phyloP scores from a whole-genome alignment of 2,329 filamentous ascomycete species.

The Colletotrichum acutatum region DNA sequence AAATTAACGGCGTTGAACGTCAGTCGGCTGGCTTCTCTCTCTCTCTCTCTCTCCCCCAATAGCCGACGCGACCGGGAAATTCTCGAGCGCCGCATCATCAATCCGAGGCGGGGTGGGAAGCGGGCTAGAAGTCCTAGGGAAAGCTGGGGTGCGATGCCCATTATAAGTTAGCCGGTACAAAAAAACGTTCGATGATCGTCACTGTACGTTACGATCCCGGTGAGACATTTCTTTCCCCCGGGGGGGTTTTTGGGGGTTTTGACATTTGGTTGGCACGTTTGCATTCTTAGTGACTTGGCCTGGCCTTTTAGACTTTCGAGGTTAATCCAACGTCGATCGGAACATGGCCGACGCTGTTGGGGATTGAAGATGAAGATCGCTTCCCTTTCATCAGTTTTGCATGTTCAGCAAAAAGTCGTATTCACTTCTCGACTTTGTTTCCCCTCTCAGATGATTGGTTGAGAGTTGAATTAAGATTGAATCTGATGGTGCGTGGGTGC shows the following conservation, averaged over 20 bases:
- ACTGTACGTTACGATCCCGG: background rate
- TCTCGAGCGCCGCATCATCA: slow-evolving; percentile 10
- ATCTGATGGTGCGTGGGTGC: too few relatives aligned
- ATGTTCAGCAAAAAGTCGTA: background rate
- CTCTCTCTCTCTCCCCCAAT: background rate
- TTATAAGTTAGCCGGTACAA: too few relatives aligned
- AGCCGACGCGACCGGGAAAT: slow-evolving; percentile 24
- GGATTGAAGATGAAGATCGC: background rate
- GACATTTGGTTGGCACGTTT: background rate
- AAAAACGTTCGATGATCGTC: slow-evolving; percentile 8
- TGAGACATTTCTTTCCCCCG: slow-evolving; percentile 17
- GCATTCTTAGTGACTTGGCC: background rate
- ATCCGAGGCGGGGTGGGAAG: background rate
- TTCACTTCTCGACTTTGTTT: background rate
- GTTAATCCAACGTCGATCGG: slow-evolving; percentile 11
- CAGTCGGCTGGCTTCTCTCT: slow-evolving; percentile 1
- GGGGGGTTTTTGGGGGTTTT: background rate
- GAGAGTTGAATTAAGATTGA: too few relatives aligned
- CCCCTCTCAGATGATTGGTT: too few relatives aligned
- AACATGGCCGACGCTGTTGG: background rate
- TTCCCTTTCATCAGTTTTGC: background rate
- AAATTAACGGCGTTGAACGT: background rate
- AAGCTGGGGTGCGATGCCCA: background rate
- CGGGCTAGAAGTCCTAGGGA: background rate
- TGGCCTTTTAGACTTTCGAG: slow-evolving; percentile 1